A percentile compares a stretch with the other conserved stretches of the same genome.
Evolutionary conservation across 768 basidiomycete species (phyloP).

Genomic region (Boletus barrowsii): DNA sequence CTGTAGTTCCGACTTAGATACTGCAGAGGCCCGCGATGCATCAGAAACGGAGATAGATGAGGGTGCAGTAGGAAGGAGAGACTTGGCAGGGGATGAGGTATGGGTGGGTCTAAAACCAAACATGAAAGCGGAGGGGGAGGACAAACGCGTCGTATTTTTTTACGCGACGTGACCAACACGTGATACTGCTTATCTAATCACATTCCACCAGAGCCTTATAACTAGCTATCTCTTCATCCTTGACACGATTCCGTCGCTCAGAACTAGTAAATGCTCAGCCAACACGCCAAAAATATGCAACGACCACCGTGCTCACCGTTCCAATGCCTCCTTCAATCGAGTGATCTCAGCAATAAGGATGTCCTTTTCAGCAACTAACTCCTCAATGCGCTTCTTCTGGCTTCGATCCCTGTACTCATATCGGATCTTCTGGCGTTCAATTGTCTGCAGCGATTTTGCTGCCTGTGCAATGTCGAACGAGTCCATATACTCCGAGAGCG

Average conservation of each 20-base stretch:
- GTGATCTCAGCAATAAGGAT: conserved; percentile 12
- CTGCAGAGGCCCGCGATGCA: conserved; percentile 39
- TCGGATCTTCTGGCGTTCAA: conserved; percentile 24
- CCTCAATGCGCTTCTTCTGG: conserved; percentile 22
- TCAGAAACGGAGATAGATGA: conserved; percentile 25
- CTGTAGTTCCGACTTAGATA: conserved; percentile 48
- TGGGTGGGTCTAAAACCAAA: conserved; percentile 45
- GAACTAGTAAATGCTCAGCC: neutral
- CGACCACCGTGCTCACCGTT: conserved; percentile 8
- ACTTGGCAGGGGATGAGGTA: conserved; percentile 45
- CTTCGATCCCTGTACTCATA: conserved; percentile 21
- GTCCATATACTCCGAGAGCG: conserved; percentile 24
- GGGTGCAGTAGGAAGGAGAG: conserved; percentile 18
- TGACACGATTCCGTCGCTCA: neutral
- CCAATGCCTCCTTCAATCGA: conserved; percentile 14
- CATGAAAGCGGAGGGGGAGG: conserved; percentile 29
- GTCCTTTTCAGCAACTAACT: conserved; percentile 19
- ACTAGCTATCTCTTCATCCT: conserved; percentile 5
- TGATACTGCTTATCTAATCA: conserved; percentile 28
- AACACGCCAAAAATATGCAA: neutral
- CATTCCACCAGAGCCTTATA: neutral
- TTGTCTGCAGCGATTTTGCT: conserved; percentile 6
- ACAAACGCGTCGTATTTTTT: conserved; percentile 18
- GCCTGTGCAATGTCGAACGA: conserved; percentile 25
- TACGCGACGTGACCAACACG: conserved; percentile 28